Evolutionary conservation across 371 early-diverging fungal species (phyloP).

Genomic region (Entomophthora muscae): DNA sequence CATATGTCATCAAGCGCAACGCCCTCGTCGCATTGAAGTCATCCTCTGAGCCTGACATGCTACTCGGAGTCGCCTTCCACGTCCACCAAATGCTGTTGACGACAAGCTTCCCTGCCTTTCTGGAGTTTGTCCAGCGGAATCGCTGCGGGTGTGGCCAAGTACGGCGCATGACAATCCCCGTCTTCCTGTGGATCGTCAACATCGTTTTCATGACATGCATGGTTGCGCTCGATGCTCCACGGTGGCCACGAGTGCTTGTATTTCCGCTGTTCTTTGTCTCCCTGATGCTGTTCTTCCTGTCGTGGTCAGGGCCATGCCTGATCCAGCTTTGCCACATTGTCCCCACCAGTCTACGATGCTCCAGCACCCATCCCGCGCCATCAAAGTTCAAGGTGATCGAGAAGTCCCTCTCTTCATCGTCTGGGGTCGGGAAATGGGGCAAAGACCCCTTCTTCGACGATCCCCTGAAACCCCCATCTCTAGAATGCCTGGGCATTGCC

Average conservation of each 20-base stretch:
- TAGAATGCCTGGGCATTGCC: neutral
- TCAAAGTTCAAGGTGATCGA: neutral
- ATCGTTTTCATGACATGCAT: neutral
- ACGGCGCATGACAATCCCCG: neutral
- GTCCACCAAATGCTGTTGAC: neutral
- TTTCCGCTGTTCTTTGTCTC: neutral
- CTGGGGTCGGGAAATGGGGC: neutral
- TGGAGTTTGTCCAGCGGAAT: neutral
- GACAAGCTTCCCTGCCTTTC: neutral
- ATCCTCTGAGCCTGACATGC: neutral
- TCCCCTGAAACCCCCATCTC: neutral
- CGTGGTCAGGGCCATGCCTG: neutral
- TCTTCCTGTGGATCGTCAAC: neutral
- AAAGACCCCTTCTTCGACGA: neutral
- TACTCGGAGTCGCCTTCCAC: neutral
- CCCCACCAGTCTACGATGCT: neutral
- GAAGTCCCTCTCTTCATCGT: neutral
- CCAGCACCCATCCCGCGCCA: neutral
- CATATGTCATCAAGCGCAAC: neutral
- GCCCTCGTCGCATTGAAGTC: neutral
- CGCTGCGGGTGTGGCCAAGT: neutral
- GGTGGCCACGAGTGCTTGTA: neutral
- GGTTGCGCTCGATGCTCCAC: neutral
- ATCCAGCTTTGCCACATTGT: neutral
- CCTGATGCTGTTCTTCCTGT: neutral